Evolutionary conservation across 257 asterid species (phyloP).

Genomic region (Nyctanthes arbortristis): DNA sequence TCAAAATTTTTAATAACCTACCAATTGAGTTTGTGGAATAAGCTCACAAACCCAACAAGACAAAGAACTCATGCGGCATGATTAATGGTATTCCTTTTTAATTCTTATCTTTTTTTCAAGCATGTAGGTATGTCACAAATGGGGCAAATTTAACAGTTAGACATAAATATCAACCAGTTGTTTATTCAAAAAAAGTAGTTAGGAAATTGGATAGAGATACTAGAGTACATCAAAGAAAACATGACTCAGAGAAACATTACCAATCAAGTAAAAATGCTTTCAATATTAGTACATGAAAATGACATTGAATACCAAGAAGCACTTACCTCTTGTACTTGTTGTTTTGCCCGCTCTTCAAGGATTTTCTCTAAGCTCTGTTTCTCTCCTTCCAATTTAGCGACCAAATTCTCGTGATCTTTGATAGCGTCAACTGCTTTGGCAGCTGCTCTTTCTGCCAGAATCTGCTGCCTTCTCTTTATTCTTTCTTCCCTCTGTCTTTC

Average conservation of each 20-base stretch:
- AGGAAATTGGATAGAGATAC: no score
- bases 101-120: no score
- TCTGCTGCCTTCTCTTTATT: slow-evolving; percentile 81
- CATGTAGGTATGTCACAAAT: no score
- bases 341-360: slow-evolving; percentile 86
- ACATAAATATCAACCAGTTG: no score
- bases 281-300: background rate
- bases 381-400: slow-evolving; percentile 96
- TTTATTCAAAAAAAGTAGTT: no score
- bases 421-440: slow-evolving; percentile 84
- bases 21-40: no score
- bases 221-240: no score
- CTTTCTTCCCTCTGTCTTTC: slow-evolving; percentile 88
- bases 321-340: slow-evolving; percentile 87
- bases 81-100: no score
- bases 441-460: slow-evolving; percentile 91
- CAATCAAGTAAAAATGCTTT: background rate
- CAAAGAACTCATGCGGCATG: no score
- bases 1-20: no score
- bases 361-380: slow-evolving; percentile 93
- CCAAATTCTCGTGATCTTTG: slow-evolving; percentile 80
- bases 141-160: no score
- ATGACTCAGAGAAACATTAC: background rate
- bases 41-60: no score
- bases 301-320: slow-evolving; percentile 6